phyloP scores from a whole-genome alignment of 176 grass and related monocot genomes.

The Puya raimondii region DNA sequence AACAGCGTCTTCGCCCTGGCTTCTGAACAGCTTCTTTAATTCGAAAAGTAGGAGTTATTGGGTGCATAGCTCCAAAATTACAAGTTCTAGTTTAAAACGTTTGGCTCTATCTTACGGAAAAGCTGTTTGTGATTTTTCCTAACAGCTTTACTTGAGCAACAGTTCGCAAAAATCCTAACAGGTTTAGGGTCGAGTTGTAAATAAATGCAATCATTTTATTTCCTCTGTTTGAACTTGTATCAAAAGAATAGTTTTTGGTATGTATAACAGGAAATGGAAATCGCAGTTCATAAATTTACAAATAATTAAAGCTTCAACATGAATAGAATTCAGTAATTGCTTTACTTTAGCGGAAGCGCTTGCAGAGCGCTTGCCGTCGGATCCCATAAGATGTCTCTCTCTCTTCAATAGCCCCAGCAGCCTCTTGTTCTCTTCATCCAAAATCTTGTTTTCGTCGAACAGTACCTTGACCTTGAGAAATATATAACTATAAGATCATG shows the following conservation, averaged over 20 bases:
- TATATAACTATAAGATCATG: neutral
- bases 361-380: constrained; percentile 49
- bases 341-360: constrained; percentile 57
- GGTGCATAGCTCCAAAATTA: no score
- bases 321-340: constrained; percentile 18
- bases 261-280: neutral
- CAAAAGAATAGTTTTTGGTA: neutral
- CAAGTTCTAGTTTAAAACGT: no score
- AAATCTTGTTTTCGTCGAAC: constrained; percentile 64
- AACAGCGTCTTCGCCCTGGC: neutral
- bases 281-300: neutral
- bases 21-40: no score
- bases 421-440: constrained; percentile 74
- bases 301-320: neutral
- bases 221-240: neutral
- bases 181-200: no score
- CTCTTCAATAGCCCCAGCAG: constrained; percentile 47
- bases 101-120: no score
- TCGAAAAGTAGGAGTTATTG: no score
- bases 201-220: neutral
- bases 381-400: constrained; percentile 41
- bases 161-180: no score
- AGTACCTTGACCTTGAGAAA: constrained; percentile 47
- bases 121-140: no score
- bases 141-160: no score